Evolutionary conservation across 2,329 filamentous ascomycete species (phyloP), one percentile per base, ranked within the genome.

Genomic region (Neoscytalidium dimidiatum): DNA sequence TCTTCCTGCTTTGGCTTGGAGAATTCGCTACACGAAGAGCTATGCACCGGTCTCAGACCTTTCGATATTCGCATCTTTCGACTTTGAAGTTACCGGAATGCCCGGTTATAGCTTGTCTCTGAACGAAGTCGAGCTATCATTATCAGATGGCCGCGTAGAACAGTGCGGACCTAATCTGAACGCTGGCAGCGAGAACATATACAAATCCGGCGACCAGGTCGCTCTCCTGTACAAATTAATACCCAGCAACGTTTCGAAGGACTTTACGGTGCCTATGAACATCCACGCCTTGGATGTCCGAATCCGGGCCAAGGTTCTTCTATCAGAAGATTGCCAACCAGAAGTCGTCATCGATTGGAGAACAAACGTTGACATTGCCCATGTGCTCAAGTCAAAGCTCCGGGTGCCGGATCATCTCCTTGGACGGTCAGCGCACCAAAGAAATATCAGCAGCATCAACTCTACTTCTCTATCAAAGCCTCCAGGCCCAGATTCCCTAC

Each of bases 21-120:
- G 90, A 46, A 86, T 94, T 64, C 84, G 90, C 53, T 92, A 92
- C 74, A 88, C 90, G 3, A 84, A 88, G 66, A 84, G 90, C 8
- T 86, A 88, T 3, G 79, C 86, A 9, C 86, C 84, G 66, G 76
- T 86, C 3, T 75, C 69, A 29, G 74, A 76, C 53, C 57, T 74
- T 52, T 84, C 87, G 19, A 80, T 92, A 13, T 85, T 93, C 66
- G 89, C 90, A 8, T 86, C 91, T 60, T 80, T 94, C 4, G 90
- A 93, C 72, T 77, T 93, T 43, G 91, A 93, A 76, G 88, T 92
- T 67, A 91, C 90, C 0, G 84, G 88, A 6, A 87, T 89, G 72
- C 86, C 90, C 65, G 85, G 88, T 56, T 91, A 87, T 74, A 84
- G 87, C 70, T 82, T 90, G n/a, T 78, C 80, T 13, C 82, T 94